phyloP scores from a whole-genome alignment of 257 asterid species.

The Handroanthus guayacan region DNA sequence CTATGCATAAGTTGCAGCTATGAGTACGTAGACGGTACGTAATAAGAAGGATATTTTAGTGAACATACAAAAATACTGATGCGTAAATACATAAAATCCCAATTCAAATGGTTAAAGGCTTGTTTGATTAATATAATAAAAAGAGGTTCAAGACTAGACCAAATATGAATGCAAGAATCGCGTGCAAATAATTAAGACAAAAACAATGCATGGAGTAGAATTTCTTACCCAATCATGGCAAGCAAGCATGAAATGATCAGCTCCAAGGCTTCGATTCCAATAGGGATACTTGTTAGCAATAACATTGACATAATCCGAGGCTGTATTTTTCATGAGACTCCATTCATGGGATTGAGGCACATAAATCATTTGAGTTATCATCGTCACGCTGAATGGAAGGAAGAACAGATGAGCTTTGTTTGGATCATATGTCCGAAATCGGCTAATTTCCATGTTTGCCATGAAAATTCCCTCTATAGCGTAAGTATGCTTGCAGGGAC shows the following conservation, averaged over 20 bases:
- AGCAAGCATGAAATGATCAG: conserved; percentile 88
- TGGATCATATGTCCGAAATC: conserved; percentile 61
- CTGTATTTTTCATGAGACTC: conserved; percentile 52
- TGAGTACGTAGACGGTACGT: too few species aligned
- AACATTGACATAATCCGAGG: conserved; percentile 44
- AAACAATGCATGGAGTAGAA: background rate
- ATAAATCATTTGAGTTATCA: conserved; percentile 55
- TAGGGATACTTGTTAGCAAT: conserved; percentile 60
- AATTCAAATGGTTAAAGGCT: too few species aligned
- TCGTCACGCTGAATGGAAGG: conserved; percentile 71
- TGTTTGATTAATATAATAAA: too few species aligned
- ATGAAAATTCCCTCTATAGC: conserved; percentile 75
- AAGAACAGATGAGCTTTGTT: conserved; percentile 62
- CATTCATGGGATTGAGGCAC: conserved; percentile 56
- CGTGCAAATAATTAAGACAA: too few species aligned
- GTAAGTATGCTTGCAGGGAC: conserved; percentile 70
- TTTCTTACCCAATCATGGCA: conserved; percentile 82
- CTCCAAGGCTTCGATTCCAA: conserved; percentile 81
- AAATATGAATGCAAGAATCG: too few species aligned
- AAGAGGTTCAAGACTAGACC: too few species aligned
- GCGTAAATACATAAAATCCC: too few species aligned
- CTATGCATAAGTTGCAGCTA: too few species aligned
- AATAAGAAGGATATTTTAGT: too few species aligned
- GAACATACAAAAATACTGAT: too few species aligned
- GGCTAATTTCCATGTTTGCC: conserved; percentile 53